Evolutionary conservation across 306 rosid species (phyloP).

Genomic region (Biancaea sappan): DNA sequence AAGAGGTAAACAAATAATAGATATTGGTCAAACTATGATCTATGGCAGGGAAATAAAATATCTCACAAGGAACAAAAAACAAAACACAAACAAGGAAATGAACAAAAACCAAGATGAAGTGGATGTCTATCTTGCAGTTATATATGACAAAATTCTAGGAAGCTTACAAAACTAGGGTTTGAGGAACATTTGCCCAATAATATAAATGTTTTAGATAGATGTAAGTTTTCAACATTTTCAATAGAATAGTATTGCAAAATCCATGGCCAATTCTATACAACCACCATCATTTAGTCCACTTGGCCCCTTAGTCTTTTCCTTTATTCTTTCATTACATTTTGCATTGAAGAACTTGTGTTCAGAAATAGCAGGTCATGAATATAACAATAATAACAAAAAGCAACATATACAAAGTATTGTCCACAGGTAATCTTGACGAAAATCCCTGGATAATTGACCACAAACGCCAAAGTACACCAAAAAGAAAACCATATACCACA

Average conservation of each 20-base stretch:
- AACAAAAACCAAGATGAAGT: neutral
- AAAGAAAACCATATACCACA: slow-evolving; percentile 9
- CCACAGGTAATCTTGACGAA: neutral
- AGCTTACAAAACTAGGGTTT: neutral
- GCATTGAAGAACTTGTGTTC: neutral
- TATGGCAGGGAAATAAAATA: neutral
- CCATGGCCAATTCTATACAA: neutral
- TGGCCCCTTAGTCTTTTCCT: neutral
- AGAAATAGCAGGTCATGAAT: neutral
- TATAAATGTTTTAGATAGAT: neutral
- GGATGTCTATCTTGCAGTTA: neutral
- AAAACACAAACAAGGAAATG: neutral
- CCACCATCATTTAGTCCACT: neutral
- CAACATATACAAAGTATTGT: neutral
- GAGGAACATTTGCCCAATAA: neutral
- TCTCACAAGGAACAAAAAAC: neutral
- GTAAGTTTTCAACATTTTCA: neutral
- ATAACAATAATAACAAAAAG: neutral
- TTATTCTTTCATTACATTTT: neutral
- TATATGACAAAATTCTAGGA: neutral
- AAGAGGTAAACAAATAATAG: neutral
- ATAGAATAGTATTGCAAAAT: neutral
- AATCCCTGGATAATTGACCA: neutral
- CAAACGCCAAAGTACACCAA: neutral
- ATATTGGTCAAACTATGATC: neutral